phyloP scores from a whole-genome alignment of 352 stramenopile species.

The Globisporangium orthogonon region DNA sequence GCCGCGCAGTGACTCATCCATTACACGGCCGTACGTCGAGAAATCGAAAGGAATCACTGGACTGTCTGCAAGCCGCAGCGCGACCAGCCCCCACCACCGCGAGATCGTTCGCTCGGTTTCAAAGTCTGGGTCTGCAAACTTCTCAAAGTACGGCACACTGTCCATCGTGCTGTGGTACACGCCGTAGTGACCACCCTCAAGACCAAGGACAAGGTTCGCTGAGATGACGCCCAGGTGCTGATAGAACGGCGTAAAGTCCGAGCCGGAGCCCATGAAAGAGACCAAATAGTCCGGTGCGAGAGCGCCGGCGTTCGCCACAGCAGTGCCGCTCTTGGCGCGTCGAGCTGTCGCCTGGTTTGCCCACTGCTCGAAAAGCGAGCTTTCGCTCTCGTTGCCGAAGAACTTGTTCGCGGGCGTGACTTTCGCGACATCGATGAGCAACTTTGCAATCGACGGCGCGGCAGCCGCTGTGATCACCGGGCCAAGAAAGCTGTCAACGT shows the following conservation, averaged over 20 bases:
- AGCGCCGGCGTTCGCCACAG: constrained; percentile 15
- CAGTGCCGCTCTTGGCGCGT: constrained; percentile 9
- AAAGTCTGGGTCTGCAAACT: constrained; percentile 51
- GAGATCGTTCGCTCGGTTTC: constrained; percentile 39
- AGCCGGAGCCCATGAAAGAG: constrained; percentile 40
- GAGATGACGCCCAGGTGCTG: constrained; percentile 75
- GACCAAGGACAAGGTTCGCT: constrained; percentile 52
- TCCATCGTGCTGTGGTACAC: constrained; percentile 87
- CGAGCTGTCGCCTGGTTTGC: constrained; percentile 19
- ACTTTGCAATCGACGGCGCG: constrained; percentile 59
- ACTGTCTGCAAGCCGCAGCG: constrained; percentile 44
- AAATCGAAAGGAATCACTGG: constrained; percentile 63
- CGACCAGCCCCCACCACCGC: constrained; percentile 57
- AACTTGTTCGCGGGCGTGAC: constrained; percentile 51
- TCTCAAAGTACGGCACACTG: constrained; percentile 64
- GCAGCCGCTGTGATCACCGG: constrained; percentile 36
- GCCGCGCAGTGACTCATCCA: constrained; percentile 36
- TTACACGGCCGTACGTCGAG: constrained; percentile 55
- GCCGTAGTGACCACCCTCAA: constrained; percentile 36
- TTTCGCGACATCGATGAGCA: constrained; percentile 47
- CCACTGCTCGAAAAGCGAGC: constrained; percentile 36
- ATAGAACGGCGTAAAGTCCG: constrained; percentile 72
- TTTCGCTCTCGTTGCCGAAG: constrained; percentile 15
- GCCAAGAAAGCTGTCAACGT: constrained; percentile 74
- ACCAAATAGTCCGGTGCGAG: constrained; percentile 36